Evolutionary conservation across 139 green algal genomes (phyloP), one percentile per base, ranked within the genome.

Genomic region (Deuterostichococcus epilithicus): DNA sequence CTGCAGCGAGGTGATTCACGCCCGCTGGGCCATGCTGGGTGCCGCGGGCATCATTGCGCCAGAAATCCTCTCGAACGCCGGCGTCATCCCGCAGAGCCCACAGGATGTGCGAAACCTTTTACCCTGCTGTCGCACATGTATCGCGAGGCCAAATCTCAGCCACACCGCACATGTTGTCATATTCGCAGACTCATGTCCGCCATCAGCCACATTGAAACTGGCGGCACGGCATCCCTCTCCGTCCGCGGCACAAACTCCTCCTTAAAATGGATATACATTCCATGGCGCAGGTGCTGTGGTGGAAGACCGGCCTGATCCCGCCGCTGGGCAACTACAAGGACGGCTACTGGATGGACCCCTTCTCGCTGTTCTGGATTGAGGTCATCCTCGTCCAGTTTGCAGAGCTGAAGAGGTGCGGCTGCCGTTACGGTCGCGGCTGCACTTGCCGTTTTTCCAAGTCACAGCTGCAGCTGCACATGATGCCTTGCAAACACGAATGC

Each of bases 331-430:
- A 77, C 44, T 90, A 92, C 69, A 77, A 89, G 65, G 79, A 83
- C n/a, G n/a, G n/a, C 72, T 98, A 96, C 91, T 97, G 95, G 94
- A 85, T 86, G 42, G 92, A 98, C 87, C 90, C 93, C 65, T 96
- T 94, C 85, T 89, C 88, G 33, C 88, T 99, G 35, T 99, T 99
- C 92, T 96, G 88, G 80, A 85, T 98, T 38, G 92, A 98, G 90
- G 85, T 97, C 42, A 86, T 98, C 38, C 68, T 89, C 36, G 96
- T 99, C 85, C 87, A 97, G 83, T 98, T 99, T 78, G 96, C 93
- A 72, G 96, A 99, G 90, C 91, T 98, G 18, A 83, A 85, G 68
- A 86, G 94, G 70, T 88, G 87, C 75, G 26, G 45, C 45, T 60
- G 18, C 45, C 45, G 45, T 60, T 13, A 18, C 45, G 18, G 45